A percentile compares a stretch with the other conserved stretches of the same genome.
Evolutionary conservation across 2,329 filamentous ascomycete genomes (phyloP).

Genomic region (Aspergillus ibericus): DNA sequence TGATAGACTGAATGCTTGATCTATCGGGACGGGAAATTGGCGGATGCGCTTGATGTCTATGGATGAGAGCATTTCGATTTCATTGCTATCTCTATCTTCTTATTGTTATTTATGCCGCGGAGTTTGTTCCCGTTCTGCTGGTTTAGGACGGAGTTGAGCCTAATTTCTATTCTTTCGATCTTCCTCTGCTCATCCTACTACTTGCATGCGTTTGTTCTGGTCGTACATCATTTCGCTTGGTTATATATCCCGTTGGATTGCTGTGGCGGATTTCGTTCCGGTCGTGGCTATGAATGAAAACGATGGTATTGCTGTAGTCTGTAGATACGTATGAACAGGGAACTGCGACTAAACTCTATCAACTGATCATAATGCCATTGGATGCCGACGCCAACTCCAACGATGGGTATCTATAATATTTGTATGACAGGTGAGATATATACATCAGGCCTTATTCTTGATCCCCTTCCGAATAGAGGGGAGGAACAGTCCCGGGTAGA

Average conservation of each 20-base stretch:
- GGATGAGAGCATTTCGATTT: background rate
- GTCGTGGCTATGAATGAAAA: background rate
- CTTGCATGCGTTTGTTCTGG: background rate
- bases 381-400: background rate
- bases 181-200: background rate
- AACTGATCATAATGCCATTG: too few relatives aligned
- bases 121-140: background rate
- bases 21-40: background rate
- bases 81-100: too few relatives aligned
- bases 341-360: too few relatives aligned
- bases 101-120: background rate
- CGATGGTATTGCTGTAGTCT: background rate
- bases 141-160: background rate
- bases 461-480: slow-evolving; percentile 31
- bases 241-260: background rate
- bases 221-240: background rate
- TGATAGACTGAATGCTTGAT: background rate
- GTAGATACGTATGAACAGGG: too few relatives aligned
- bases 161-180: background rate
- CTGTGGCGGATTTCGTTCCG: background rate
- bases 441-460: slow-evolving; percentile 21
- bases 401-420: background rate
- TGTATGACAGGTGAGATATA: background rate
- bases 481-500: slow-evolving; percentile 50
- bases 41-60: background rate